phyloP scores from a whole-genome alignment of 2,329 filamentous ascomycete species.

The Pseudofabraea citricarpa region DNA sequence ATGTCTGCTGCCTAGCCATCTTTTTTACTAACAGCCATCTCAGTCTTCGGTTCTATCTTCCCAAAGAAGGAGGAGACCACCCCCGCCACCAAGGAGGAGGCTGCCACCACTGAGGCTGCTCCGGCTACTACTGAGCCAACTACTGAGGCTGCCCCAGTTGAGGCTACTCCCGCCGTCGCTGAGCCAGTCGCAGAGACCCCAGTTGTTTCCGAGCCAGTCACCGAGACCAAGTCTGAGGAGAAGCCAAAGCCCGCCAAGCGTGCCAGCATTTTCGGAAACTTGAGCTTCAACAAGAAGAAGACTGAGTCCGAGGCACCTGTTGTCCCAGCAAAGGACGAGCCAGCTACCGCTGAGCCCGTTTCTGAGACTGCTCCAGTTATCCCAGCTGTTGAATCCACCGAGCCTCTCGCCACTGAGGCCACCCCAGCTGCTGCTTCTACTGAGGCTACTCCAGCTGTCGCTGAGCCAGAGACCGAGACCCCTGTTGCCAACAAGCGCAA shows the following conservation, averaged over 20 bases:
- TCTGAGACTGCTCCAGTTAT: slow-evolving; percentile 29
- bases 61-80: slow-evolving; percentile 30
- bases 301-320: slow-evolving; percentile 18
- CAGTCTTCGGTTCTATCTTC: slow-evolving; percentile 29
- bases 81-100: slow-evolving; percentile 26
- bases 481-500: slow-evolving; percentile 49
- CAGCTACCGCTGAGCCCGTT: slow-evolving; percentile 21
- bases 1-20: slow-evolving; percentile 40
- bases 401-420: slow-evolving; percentile 21
- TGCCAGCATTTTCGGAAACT: slow-evolving; percentile 26
- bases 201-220: slow-evolving; percentile 15
- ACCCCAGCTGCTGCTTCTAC: slow-evolving; percentile 26
- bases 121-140: slow-evolving; percentile 26
- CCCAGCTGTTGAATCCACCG: slow-evolving; percentile 25
- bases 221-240: slow-evolving; percentile 34
- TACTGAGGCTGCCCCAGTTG: slow-evolving; percentile 24
- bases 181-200: slow-evolving; percentile 19
- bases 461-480: slow-evolving; percentile 33
- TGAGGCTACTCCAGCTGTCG: slow-evolving; percentile 28
- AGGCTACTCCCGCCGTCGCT: slow-evolving; percentile 20
- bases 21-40: slow-evolving; percentile 45
- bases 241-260: slow-evolving; percentile 28
- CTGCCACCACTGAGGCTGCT: slow-evolving; percentile 36
- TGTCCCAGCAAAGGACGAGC: slow-evolving; percentile 25
- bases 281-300: slow-evolving; percentile 25